These are phyloP conservation scores for Oidium heveae DNA, from an alignment of 2,329 filamentous ascomycete species.

Conservation along the genomic window DNA sequence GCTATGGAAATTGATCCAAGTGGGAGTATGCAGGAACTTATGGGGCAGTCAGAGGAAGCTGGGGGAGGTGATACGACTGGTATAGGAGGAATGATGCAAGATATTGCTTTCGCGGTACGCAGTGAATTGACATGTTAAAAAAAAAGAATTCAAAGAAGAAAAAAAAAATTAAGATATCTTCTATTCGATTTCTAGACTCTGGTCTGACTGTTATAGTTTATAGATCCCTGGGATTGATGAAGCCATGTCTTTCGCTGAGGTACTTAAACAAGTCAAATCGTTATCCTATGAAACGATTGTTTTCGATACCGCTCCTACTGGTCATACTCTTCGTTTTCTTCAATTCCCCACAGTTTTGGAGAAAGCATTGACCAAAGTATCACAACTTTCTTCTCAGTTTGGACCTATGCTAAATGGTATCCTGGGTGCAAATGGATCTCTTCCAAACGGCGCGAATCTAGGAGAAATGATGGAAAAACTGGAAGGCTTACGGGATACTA, in stretches of 20 bases:
- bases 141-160: too few species aligned
- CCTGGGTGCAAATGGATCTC: conserved; percentile 36
- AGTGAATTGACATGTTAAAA: background rate
- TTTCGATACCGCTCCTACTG: conserved; percentile 94
- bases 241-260: conserved; percentile 98
- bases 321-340: conserved; percentile 92
- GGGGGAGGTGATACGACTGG: conserved; percentile 48
- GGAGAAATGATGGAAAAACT: conserved; percentile 86
- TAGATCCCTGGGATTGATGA: conserved; percentile 97
- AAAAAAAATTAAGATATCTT: background rate
- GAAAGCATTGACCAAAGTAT: conserved; percentile 93
- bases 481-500: conserved; percentile 77
- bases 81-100: conserved; percentile 98
- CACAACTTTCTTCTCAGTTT: conserved; percentile 79
- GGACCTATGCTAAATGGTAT: conserved; percentile 88
- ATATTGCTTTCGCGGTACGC: conserved; percentile 75
- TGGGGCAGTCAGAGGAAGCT: conserved; percentile 49
- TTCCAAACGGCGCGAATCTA: conserved; percentile 83
- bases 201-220: background rate
- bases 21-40: conserved; percentile 83
- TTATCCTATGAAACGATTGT: conserved; percentile 97
- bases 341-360: conserved; percentile 96
- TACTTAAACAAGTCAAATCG: conserved; percentile 96
- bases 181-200: background rate
- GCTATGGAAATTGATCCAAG: conserved; percentile 99